phyloP scores from a whole-genome alignment of 208 protist genomes.

The Willaertia magna region DNA sequence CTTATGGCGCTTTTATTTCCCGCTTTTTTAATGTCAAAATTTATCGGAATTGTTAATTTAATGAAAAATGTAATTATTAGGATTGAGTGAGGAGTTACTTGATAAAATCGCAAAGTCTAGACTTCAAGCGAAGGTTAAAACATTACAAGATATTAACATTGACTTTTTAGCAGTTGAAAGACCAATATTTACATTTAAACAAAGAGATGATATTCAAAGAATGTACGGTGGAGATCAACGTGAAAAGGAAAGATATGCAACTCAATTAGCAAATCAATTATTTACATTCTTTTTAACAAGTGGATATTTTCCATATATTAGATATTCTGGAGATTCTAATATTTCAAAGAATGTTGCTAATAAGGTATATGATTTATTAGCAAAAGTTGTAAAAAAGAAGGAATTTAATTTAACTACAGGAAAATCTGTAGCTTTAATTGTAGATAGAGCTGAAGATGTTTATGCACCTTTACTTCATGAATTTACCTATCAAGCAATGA shows the following conservation, averaged over 20 bases:
- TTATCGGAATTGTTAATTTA: background rate
- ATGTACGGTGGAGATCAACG: background rate
- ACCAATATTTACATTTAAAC: background rate
- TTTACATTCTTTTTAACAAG: background rate
- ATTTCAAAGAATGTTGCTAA: background rate
- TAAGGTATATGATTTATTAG: background rate
- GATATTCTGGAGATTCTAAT: background rate
- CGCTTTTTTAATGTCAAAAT: background rate
- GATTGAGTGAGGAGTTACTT: background rate
- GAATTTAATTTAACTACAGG: background rate
- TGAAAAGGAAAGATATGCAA: background rate
- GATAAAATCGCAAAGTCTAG: background rate
- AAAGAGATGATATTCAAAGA: background rate
- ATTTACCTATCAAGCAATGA: conserved; percentile 29
- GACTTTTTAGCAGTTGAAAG: conserved; percentile 1
- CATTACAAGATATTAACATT: background rate
- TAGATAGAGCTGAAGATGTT: background rate
- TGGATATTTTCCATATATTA: background rate
- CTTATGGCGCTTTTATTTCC: background rate
- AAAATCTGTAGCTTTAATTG: background rate
- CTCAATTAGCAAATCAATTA: background rate
- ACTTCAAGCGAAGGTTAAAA: background rate
- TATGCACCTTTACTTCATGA: conserved; percentile 28
- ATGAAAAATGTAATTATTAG: no score
- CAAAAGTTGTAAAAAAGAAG: background rate